Evolutionary conservation across 352 stramenopile genomes (phyloP).

Genomic region (Phytophthora tubulina): DNA sequence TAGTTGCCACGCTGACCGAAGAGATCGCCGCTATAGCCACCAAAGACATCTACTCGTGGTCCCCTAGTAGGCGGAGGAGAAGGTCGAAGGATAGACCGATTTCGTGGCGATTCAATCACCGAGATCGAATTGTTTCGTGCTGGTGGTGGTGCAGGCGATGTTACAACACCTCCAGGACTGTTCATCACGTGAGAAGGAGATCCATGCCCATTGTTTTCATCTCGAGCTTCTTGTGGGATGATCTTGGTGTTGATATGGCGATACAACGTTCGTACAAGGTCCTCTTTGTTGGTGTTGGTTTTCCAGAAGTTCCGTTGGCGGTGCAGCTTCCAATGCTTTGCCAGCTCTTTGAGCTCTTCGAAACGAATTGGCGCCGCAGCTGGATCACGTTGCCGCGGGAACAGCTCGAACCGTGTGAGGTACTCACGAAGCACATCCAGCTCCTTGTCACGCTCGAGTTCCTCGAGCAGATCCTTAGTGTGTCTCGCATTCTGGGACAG

Average conservation of each 20-base stretch:
- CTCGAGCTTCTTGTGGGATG: slow-evolving; percentile 69
- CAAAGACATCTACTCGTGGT: slow-evolving; percentile 61
- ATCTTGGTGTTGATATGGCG: slow-evolving; percentile 91
- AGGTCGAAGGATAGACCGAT: slow-evolving; percentile 57
- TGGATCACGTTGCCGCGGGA: slow-evolving; percentile 77
- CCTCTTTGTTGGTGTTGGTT: slow-evolving; percentile 89
- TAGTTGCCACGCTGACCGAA: slow-evolving; percentile 89
- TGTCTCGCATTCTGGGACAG: slow-evolving; percentile 85
- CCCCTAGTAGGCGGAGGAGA: slow-evolving; percentile 30
- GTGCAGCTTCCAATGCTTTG: slow-evolving; percentile 92
- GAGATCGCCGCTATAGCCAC: slow-evolving; percentile 77
- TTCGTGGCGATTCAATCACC: slow-evolving; percentile 59
- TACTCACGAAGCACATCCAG: slow-evolving; percentile 88
- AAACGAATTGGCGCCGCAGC: slow-evolving; percentile 84
- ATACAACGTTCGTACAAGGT: slow-evolving; percentile 87
- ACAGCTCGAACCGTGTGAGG: slow-evolving; percentile 84
- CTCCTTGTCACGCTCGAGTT: slow-evolving; percentile 90
- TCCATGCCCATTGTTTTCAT: slow-evolving; percentile 46
- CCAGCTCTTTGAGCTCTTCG: slow-evolving; percentile 93
- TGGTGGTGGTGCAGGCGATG: slow-evolving; percentile 47
- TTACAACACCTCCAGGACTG: slow-evolving; percentile 11
- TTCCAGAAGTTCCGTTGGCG: slow-evolving; percentile 93
- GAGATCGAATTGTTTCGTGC: slow-evolving; percentile 43
- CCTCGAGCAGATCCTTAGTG: slow-evolving; percentile 83
- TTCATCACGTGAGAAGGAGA: slow-evolving; percentile 29